These are phyloP conservation scores for Cyberlindnera petersonii DNA, from an alignment of 805 yeast genomes.

Conservation along the genomic window DNA sequence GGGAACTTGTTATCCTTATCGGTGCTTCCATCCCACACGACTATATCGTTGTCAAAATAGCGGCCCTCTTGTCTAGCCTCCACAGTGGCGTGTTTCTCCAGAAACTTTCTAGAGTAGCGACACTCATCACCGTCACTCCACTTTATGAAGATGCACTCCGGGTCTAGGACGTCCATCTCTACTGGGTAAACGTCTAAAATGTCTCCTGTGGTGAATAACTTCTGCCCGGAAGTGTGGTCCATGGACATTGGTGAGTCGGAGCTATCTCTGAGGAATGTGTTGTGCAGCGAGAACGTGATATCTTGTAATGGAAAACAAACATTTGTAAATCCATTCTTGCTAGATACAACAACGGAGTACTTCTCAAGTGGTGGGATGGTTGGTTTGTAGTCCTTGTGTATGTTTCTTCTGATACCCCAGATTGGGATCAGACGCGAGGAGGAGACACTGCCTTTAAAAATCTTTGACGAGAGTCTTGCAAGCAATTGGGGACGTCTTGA, in stretches of 20 bases:
- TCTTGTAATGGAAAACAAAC: conserved; percentile 12
- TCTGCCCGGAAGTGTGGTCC: conserved; percentile 56
- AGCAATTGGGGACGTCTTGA: too few species aligned
- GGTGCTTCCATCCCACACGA: conserved; percentile 37
- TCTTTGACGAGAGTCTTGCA: too few species aligned
- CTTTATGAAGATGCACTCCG: conserved; percentile 36
- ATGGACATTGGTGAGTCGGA: conserved; percentile 46
- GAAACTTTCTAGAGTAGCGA: conserved; percentile 42
- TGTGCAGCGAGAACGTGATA: conserved; percentile 30
- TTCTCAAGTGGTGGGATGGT: conserved; percentile 1
- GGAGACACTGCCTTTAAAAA: too few species aligned
- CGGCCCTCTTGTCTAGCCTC: conserved; percentile 29
- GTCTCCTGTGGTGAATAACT: conserved; percentile 57
- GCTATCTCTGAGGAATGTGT: conserved; percentile 62
- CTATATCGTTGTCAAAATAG: conserved; percentile 39
- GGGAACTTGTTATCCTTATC: conserved; percentile 19
- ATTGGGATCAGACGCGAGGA: background rate
- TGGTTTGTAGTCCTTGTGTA: background rate
- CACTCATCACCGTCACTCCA: conserved; percentile 47
- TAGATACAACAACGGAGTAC: conserved; percentile 6
- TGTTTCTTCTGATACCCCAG: conserved; percentile 3
- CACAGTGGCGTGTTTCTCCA: conserved; percentile 40
- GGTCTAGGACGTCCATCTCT: conserved; percentile 32
- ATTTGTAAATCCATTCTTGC: conserved; percentile 8
- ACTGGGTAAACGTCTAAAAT: conserved; percentile 34